These are phyloP conservation scores for Dipteronia dyeriana DNA, from an alignment of 345 rosid genomes.

Conservation along the genomic window DNA sequence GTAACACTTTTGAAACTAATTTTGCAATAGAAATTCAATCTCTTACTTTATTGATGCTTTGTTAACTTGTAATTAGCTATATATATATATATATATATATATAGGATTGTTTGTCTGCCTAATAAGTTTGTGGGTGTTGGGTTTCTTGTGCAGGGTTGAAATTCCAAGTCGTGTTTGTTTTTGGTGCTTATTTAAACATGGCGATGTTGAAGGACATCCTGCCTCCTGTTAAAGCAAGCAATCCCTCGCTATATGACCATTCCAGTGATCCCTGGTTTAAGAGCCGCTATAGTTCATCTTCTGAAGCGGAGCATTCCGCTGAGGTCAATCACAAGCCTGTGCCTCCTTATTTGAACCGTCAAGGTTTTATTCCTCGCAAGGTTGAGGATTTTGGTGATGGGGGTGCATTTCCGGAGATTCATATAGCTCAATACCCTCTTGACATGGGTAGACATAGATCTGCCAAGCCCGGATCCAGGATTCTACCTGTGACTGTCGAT, in stretches of 20 bases:
- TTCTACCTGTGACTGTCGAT: conserved; percentile 80
- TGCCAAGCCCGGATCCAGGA: conserved; percentile 74
- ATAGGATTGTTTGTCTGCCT: not conserved
- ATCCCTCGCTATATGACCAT: conserved; percentile 68
- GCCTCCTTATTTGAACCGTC: conserved; percentile 71
- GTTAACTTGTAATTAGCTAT: too few species aligned
- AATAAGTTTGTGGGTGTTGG: conserved; percentile 5
- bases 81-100: too few species aligned
- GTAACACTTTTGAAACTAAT: not conserved
- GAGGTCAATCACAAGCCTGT: conserved; percentile 50
- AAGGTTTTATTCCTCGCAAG: conserved; percentile 75
- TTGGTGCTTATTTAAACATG: conserved; percentile 32
- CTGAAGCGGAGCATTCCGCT: conserved; percentile 45
- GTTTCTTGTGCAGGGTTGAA: conserved; percentile 7
- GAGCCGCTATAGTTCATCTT: conserved; percentile 54
- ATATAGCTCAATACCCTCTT: conserved; percentile 83
- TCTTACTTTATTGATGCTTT: too few species aligned
- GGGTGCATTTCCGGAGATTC: conserved; percentile 98
- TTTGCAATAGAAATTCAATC: too few species aligned
- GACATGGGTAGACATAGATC: conserved; percentile 77
- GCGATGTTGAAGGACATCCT: conserved; percentile 64
- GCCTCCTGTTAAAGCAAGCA: conserved; percentile 66
- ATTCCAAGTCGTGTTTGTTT: not conserved
- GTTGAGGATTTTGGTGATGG: conserved; percentile 97
- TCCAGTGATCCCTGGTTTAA: conserved; percentile 93